Conservation (phyloP, 495 filamentous ascomycete genomes). For the Xylaria sp. region DNA sequence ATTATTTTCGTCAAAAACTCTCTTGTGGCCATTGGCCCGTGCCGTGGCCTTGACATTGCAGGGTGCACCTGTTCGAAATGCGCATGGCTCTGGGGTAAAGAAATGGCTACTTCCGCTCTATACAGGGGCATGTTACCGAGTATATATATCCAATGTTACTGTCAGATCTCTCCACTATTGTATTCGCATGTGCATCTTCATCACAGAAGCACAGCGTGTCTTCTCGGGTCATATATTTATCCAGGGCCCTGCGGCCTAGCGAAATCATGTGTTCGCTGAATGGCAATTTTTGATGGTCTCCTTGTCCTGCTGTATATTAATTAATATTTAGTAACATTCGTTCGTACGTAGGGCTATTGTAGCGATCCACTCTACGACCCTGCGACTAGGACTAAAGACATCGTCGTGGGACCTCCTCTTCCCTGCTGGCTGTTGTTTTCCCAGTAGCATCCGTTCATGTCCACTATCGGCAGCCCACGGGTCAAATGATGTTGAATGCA, state of each 20-base stretch:
- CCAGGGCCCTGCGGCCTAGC: not conserved
- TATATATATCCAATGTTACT: not conserved
- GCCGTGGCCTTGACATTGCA: too few relatives aligned
- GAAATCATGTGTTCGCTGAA: not conserved
- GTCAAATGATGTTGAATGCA: not conserved
- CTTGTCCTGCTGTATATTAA: not conserved
- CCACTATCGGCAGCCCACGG: too few relatives aligned
- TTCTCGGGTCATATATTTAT: slow-evolving; percentile 5
- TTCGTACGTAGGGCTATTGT: not conserved
- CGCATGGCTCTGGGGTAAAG: not conserved
- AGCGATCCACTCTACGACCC: not conserved
- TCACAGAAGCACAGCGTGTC: not conserved
- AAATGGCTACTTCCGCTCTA: not conserved
- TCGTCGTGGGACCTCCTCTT: not conserved
- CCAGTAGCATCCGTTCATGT: not conserved
- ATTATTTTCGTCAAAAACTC: too few relatives aligned
- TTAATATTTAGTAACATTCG: not conserved
- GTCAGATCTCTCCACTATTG: not conserved
- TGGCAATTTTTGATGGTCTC: not conserved
- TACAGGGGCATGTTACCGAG: not conserved
- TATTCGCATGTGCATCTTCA: not conserved
- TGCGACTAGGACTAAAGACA: not conserved
- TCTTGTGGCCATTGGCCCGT: too few relatives aligned
- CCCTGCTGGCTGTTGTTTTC: not conserved
- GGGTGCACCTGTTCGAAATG: not conserved